These are phyloP conservation scores for Komagataea norvegica DNA, from an alignment of 1,139 yeast species.

Conservation along the genomic window DNA sequence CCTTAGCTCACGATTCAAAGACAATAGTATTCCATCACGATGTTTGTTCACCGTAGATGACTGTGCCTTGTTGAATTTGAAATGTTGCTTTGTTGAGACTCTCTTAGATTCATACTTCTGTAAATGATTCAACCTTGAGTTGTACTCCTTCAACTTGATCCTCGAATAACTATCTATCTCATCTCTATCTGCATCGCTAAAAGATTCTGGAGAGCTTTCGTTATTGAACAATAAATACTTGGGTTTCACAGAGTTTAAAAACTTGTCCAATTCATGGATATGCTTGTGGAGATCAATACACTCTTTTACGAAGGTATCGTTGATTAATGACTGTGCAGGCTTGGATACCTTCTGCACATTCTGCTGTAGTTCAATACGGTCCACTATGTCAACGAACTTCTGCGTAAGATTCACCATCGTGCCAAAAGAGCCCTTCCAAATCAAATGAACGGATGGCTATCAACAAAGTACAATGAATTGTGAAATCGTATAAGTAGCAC, in stretches of 20 bases:
- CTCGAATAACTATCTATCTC: constrained; percentile 53
- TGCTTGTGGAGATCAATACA: constrained; percentile 38
- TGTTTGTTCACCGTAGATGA: constrained; percentile 24
- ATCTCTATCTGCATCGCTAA: constrained; percentile 46
- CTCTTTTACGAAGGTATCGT: constrained; percentile 52
- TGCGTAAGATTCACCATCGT: constrained; percentile 52
- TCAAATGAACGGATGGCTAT: too few species aligned
- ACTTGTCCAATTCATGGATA: constrained; percentile 36
- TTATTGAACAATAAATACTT: constrained; percentile 37
- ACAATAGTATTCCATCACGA: constrained; percentile 35
- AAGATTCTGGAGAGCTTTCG: constrained; percentile 12
- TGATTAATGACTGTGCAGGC: constrained; percentile 22
- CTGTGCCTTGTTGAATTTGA: constrained; percentile 24
- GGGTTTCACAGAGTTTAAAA: constrained; percentile 38
- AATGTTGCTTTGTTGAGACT: constrained; percentile 24
- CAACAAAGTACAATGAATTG: too few species aligned
- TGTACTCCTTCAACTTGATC: constrained; percentile 44
- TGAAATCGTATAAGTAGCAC: too few species aligned
- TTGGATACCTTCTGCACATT: constrained; percentile 24
- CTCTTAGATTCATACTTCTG: constrained; percentile 51
- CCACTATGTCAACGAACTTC: constrained; percentile 45
- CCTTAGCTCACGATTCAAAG: constrained; percentile 36
- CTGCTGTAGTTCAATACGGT: constrained; percentile 29
- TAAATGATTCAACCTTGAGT: constrained; percentile 45
- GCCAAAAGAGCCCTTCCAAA: too few species aligned